Percentiles rank a stretch among this genome's conserved stretches.
Conservation (phyloP, 495 filamentous ascomycete species). For the Schizothecium vesticola region DNA sequence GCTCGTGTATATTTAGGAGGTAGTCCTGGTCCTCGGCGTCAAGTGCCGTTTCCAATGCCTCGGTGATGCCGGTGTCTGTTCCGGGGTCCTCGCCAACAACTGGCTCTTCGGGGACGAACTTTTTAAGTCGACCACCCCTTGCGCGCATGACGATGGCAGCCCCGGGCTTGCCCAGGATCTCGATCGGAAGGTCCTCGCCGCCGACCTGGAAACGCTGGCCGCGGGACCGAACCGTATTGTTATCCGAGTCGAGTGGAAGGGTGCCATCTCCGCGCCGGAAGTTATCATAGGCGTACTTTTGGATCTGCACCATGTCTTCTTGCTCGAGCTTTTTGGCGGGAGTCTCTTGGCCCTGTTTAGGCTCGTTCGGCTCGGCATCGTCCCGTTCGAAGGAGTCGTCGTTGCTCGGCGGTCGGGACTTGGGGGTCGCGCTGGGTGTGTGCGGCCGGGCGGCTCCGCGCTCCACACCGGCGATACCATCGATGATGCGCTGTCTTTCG, state of each 20-base stretch:
- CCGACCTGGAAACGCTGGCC: conserved; percentile 2
- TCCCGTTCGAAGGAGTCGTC: neutral
- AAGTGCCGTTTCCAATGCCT: conserved; percentile 18
- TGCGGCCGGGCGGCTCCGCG: neutral
- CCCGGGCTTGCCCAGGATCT: conserved; percentile 21
- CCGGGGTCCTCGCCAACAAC: neutral
- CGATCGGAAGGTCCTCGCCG: conserved; percentile 14
- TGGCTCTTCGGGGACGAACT: neutral
- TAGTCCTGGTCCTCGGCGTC: conserved; percentile 26
- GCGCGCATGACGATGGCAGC: conserved; percentile 38
- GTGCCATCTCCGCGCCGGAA: neutral
- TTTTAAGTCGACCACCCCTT: neutral
- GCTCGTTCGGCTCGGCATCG: neutral
- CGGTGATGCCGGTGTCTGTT: neutral
- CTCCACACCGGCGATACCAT: neutral
- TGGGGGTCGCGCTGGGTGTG: neutral
- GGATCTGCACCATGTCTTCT: neutral
- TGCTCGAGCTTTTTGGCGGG: neutral
- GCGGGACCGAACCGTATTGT: neutral
- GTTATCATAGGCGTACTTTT: neutral
- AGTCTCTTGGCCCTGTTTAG: neutral
- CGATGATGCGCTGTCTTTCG: neutral
- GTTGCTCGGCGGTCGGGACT: neutral
- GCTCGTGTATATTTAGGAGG: conserved; percentile 37
- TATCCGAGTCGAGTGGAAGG: neutral